phyloP scores from a whole-genome alignment of 1,139 yeast species.

The Lizanozyma gosingica region DNA sequence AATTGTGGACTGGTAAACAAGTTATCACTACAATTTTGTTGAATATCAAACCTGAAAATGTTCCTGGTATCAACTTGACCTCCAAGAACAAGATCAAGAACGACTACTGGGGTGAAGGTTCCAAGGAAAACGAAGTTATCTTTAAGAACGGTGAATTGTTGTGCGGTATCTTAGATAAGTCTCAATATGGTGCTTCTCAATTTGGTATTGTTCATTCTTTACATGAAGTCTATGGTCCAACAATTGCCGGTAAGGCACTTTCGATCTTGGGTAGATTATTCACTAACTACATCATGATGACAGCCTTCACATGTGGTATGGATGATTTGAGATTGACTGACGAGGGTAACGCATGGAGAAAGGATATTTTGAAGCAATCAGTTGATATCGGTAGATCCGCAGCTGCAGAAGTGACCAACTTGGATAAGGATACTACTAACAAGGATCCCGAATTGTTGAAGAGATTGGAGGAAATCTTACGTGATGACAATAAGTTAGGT shows the following conservation, averaged over 20 bases:
- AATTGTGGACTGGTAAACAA: constrained; percentile 99
- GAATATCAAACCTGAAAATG: constrained; percentile 76
- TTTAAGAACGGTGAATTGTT: constrained; percentile 81
- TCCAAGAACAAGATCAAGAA: constrained; percentile 86
- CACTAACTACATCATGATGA: constrained; percentile 86
- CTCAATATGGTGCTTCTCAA: constrained; percentile 97
- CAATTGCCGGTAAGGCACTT: constrained; percentile 79
- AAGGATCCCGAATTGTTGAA: constrained; percentile 72
- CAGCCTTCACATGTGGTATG: constrained; percentile 99
- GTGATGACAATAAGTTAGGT: constrained; percentile 89
- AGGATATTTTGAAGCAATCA: constrained; percentile 67
- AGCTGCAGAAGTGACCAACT: constrained; percentile 89
- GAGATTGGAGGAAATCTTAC: constrained; percentile 86
- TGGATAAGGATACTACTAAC: constrained; percentile 47
- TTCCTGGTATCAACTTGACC: constrained; percentile 82
- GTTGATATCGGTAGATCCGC: constrained; percentile 82
- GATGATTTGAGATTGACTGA: constrained; percentile 89
- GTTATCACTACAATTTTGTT: constrained; percentile 81
- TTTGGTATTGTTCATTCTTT: constrained; percentile 95
- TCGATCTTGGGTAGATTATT: constrained; percentile 90
- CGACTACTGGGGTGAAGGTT: constrained; percentile 88
- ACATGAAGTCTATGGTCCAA: constrained; percentile 92
- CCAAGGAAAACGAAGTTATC: constrained; percentile 77
- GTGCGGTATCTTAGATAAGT: constrained; percentile 91
- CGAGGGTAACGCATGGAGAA: constrained; percentile 88